Base-by-base conservation (phyloP, 2,329 filamentous ascomycete species). In the Colletotrichum siamense region DNA sequence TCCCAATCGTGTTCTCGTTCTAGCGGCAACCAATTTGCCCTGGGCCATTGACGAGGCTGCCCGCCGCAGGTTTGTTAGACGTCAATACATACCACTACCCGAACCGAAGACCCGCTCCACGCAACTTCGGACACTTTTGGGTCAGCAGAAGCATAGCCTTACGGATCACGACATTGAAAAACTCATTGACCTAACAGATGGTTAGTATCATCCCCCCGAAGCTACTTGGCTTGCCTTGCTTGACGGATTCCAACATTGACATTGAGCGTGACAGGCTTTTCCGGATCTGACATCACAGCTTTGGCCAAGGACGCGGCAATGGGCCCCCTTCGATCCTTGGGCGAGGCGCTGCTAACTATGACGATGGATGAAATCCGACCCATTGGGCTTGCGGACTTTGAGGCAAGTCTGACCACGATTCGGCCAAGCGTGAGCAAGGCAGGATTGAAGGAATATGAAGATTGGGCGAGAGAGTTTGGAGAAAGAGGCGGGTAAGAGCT, bases 31-130 rank as follows among this genome's bases (percentile, higher is more conserved):
- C 1, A 99, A 99, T 83, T 85, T 99, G 75, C 97, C 97, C 0
- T 99, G 97, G 97, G 96, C 96, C 39, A 99, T 99, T 79, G 97
- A 99, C 80, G 97, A 99, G 84, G 97, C 97, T 28, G 97, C 97
- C 1, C 90, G 97, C 74, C 90, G 97, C 73, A 90, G 97, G 67
- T 99, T 99, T 82, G 96, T 98, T 16, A 90, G 97, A 78, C 91
- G 97, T 75, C 97, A 99, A 84, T 99, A 99, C 83, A 99, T 99
- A 76, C 96, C 97, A 1, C 86, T 99, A 12, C 97, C 97, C 0
- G 97, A 99, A 82, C 91, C 93, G 13, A 91, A 94, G 79, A 98
- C 98, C 1, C 91, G 97, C 73, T 93, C 92, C 72, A 90, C 91
- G 67, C 97, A 99, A 81, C 86, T 99, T 61, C 90, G 91, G 78